Base-by-base conservation (phyloP, 139 green algal species). In the Pleodorina starrii region DNA sequence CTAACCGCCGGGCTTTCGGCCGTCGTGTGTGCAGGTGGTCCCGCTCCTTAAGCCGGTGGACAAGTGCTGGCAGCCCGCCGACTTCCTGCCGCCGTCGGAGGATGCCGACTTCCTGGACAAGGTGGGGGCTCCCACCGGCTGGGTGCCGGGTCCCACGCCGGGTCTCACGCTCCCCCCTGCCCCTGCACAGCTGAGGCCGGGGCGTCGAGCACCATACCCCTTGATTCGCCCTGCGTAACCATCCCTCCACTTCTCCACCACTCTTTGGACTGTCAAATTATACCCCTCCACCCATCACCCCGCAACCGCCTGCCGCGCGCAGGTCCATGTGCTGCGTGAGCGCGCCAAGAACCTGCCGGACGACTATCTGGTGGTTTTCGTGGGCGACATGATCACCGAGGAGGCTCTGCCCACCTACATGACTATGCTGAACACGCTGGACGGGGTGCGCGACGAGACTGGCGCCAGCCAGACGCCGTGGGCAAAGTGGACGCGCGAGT, bases 381-480 rank as follows among this genome's bases (percentile, higher is more conserved):
- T 97, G 19, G 95, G 95, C 60, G 97, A 99, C 91, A 98, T 98
- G 95, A 97, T 99, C 90, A 99, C 98, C 5, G 98, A 99, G 95
- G 98, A 99, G 95, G 98, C 98, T 35, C 94, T 99, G 81, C 98
- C 98, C 48, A 99, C 98, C n/a, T 99, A 99, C 94, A 99, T 99
- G 98, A 98, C 97, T 91, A 99, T 99, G 98, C 93, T 99, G 40
- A 99, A 99, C 95, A 99, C 98, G 10, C 94, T 99, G 69, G 98
- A 99, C 79, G 98, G 97, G 40, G 97, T 98, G 32, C 90, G 96
- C 21, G 98, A 99, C 85, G 96, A 99, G 92, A 99, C 93, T 32
- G 98, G 98, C 69, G 97, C 97, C 19, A 90, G 92, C 36, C 81
- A 91, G 44, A 97, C 94, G 2, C 90, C 97, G 36, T 99, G 97